A percentile compares a stretch with the other conserved stretches of the same genome.
Conservation (phyloP, 192 early-diverging fungal genomes). For the Entrophospora sp. region DNA sequence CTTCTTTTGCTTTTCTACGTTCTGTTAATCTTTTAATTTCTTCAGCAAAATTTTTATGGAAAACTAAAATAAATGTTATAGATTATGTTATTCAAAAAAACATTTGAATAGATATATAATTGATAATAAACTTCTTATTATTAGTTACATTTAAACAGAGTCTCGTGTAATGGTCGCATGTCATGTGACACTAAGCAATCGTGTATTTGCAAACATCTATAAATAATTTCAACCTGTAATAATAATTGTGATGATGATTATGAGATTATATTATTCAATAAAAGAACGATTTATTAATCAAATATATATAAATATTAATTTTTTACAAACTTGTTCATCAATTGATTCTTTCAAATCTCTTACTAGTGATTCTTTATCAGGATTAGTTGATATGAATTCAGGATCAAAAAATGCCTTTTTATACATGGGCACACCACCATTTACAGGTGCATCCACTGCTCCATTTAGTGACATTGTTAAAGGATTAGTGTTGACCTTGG, state of each 20-base stretch:
- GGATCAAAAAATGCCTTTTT: too few species aligned
- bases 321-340: conserved; percentile 49
- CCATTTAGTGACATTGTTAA: conserved; percentile 76
- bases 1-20: background rate
- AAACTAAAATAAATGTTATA: conserved; percentile 28
- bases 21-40: too few species aligned
- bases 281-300: too few species aligned
- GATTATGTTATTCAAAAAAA: background rate
- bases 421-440: conserved; percentile 73
- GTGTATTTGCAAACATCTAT: conserved; percentile 51
- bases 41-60: conserved; percentile 52
- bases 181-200: conserved; percentile 46
- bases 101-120: background rate
- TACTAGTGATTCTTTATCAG: conserved; percentile 30
- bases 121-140: background rate
- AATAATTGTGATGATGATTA: too few species aligned
- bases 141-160: conserved; percentile 37
- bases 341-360: conserved; percentile 45
- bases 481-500: too few species aligned
- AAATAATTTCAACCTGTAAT: conserved; percentile 55
- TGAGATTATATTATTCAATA: too few species aligned
- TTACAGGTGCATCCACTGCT: conserved; percentile 72
- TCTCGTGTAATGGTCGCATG: conserved; percentile 63
- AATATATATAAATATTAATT: too few species aligned
- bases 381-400: too few species aligned